phyloP scores from a whole-genome alignment of 2,329 filamentous ascomycete genomes.

The Paramyrothecium sp. region DNA sequence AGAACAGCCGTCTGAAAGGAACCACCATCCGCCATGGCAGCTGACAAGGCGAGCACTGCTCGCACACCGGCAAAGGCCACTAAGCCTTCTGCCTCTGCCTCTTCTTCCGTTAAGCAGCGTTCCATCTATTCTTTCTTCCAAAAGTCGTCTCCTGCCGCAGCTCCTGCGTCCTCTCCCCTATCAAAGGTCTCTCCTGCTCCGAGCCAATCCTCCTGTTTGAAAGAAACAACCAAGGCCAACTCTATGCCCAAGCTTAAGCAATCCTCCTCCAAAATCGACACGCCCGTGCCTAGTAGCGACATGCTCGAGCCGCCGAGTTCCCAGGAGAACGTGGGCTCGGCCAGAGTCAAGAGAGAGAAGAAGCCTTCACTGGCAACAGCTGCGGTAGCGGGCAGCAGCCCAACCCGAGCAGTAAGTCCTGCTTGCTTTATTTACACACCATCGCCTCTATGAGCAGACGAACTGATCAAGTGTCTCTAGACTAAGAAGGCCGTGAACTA shows the following conservation, averaged over 20 bases:
- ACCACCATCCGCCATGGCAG: conserved; percentile 22
- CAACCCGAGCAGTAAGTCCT: conserved; percentile 69
- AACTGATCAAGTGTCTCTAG: conserved; percentile 25
- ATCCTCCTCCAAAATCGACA: conserved; percentile 43
- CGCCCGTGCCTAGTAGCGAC: conserved; percentile 81
- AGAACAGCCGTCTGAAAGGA: not conserved
- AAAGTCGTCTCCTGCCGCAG: conserved; percentile 33
- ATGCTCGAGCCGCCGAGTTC: conserved; percentile 65
- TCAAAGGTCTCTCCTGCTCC: conserved; percentile 29
- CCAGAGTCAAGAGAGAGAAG: conserved; percentile 1
- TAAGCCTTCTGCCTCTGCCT: conserved; percentile 21
- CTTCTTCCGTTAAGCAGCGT: conserved; percentile 37
- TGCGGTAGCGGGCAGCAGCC: conserved; percentile 60
- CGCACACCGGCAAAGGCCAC: conserved; percentile 32
- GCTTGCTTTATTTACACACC: no score
- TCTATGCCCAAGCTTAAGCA: conserved; percentile 43
- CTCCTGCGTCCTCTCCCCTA: conserved; percentile 28
- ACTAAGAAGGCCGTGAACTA: conserved; percentile 68
- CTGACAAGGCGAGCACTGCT: conserved; percentile 23
- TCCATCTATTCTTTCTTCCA: conserved; percentile 45
- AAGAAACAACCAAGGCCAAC: conserved; percentile 42
- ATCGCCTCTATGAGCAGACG: not conserved
- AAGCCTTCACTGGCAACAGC: conserved; percentile 28
- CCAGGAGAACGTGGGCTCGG: conserved; percentile 59
- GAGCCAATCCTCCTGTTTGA: conserved; percentile 31